phyloP scores from a whole-genome alignment of 2,329 filamentous ascomycete species.

The Alternaria sp. region DNA sequence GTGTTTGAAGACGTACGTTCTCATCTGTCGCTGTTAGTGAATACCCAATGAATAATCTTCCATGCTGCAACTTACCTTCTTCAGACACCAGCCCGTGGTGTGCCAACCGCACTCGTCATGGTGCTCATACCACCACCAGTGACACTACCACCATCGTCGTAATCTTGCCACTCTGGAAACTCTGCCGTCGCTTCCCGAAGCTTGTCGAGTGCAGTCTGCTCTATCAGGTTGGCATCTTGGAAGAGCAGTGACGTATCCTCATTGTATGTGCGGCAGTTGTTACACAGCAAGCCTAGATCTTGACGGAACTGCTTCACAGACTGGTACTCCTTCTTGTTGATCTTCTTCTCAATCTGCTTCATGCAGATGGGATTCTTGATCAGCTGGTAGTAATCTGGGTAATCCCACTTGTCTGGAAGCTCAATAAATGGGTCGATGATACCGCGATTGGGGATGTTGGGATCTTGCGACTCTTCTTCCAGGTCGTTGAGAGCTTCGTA shows the following conservation, averaged over 20 bases:
- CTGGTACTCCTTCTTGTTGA: conserved; percentile 94
- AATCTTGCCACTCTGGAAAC: conserved; percentile 67
- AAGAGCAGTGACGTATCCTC: conserved; percentile 94
- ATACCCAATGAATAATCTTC: background rate
- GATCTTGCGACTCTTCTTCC: conserved; percentile 75
- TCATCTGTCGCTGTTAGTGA: conserved; percentile 6
- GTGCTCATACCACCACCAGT: conserved; percentile 59
- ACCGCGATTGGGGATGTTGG: conserved; percentile 71
- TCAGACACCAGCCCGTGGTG: conserved; percentile 36
- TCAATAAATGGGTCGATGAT: conserved; percentile 96
- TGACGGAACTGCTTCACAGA: conserved; percentile 80
- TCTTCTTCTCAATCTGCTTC: conserved; percentile 92
- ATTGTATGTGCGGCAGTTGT: conserved; percentile 94
- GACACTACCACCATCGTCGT: conserved; percentile 61
- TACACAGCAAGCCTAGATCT: conserved; percentile 85
- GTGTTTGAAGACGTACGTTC: conserved; percentile 1
- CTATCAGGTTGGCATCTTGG: conserved; percentile 90
- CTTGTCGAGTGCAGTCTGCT: conserved; percentile 66
- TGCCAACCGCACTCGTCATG: conserved; percentile 45
- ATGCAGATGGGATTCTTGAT: conserved; percentile 95
- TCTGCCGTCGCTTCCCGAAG: conserved; percentile 63
- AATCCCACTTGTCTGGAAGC: conserved; percentile 86
- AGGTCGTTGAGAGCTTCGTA: conserved; percentile 84
- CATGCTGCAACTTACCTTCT: conserved; percentile 12
- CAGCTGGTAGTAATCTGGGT: conserved; percentile 93